A percentile compares a stretch with the other conserved stretches of the same genome.
phyloP scores from a whole-genome alignment of 2,329 filamentous ascomycete species.

The Dichotomopilus funicola region DNA sequence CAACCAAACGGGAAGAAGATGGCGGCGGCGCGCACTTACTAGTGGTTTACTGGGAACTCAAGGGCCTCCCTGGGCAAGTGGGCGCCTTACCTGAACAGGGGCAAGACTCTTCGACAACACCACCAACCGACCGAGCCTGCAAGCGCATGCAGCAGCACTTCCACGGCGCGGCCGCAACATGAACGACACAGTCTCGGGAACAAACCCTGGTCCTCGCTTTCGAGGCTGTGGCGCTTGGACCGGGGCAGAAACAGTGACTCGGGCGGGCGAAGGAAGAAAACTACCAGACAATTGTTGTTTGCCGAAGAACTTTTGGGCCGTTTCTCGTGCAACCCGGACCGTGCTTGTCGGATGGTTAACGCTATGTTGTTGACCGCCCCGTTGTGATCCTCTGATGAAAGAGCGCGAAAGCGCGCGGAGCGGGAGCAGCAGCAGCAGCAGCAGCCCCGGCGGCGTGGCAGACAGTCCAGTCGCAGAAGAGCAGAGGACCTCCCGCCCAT shows the following conservation, averaged over 20 bases:
- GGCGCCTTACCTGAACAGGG: constrained; percentile 15
- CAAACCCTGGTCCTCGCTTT: background rate
- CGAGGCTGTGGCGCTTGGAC: too few species aligned
- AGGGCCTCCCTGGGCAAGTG: background rate
- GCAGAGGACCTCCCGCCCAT: constrained; percentile 13
- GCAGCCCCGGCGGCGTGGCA: background rate
- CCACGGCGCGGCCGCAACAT: constrained; percentile 4
- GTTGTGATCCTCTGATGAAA: too few species aligned
- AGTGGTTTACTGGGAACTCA: constrained; percentile 10
- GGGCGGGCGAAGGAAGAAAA: too few species aligned
- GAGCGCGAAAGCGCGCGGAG: too few species aligned
- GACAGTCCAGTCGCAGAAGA: constrained; percentile 1
- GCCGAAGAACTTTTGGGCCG: too few species aligned
- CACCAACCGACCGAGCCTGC: background rate
- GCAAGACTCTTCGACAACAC: constrained; percentile 1
- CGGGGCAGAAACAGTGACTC: too few species aligned
- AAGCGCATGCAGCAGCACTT: constrained; percentile 1
- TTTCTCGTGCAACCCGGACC: too few species aligned
- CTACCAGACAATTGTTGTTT: too few species aligned
- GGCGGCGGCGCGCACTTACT: background rate
- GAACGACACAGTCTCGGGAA: background rate
- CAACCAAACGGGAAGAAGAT: constrained; percentile 12
- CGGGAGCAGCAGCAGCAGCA: background rate
- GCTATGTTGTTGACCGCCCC: too few species aligned
- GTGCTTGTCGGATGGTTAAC: too few species aligned